Evolutionary conservation across 192 early-diverging fungal species (phyloP), one percentile per base, ranked within the genome.

Genomic region (Phycomyces nitens): DNA sequence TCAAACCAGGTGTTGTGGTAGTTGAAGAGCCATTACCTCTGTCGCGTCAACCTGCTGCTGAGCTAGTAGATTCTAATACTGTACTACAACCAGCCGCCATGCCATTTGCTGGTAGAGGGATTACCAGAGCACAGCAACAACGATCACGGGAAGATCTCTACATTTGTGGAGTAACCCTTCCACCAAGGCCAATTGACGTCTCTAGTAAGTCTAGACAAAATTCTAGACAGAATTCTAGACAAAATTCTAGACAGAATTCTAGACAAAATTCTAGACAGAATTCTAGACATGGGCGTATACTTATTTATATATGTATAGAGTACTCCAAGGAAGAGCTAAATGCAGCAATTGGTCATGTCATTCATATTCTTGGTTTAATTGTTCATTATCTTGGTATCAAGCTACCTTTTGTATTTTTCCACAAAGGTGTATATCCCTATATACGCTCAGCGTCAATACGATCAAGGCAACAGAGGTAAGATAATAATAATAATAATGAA

Each of bases 371-470:
- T 20, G 64, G 60, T 11, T 60, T 85, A 9, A 66, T 82, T 18
- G 72, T 74, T 6, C 70, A 65, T 47, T 85, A 85, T 60, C 63
- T 85, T 16, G 83, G 81, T 15, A 70, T 85, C 41, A 81, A 82
- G 57, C 57, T 85, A 14, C 83, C 83, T 0, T 83, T 71, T 60
- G 38, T 49, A 39, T 43, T 76, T 5, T 44, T 65, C 18, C 70
- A 60, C 26, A 65, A 63, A 22, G 61, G 56, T 5, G 21, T 59
- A 15, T 68, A 64, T 49, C 59, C 38, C 3, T 57, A 62, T 60
- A 62, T 65, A 55, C 20, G 58, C 38, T 15, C 60, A 66, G 44
- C 44, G 12, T 47, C 44, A n/a, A 47, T 18, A n/a, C 18, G 44
- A 11, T 18, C 44, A 18, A 3, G 44, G 18, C 44, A 47, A 18